Conservation (phyloP, 805 yeast genomes). For the Nakazawaea molendinolei region DNA sequence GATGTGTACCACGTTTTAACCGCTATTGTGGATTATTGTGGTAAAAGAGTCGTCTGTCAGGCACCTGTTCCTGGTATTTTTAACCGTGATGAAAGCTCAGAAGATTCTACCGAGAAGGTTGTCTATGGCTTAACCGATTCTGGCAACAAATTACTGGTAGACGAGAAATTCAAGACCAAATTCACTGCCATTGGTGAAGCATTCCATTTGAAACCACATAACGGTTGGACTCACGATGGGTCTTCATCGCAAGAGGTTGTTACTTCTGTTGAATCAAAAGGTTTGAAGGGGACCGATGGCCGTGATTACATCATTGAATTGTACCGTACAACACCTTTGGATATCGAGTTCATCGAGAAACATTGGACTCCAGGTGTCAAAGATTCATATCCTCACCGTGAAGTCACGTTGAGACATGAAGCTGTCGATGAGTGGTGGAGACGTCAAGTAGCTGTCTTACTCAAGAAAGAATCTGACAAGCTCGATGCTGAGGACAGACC, state of each 20-base stretch:
- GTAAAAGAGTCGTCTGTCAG: slow-evolving; percentile 83
- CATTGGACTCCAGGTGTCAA: slow-evolving; percentile 35
- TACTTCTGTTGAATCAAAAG: slow-evolving; percentile 77
- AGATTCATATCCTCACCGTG: slow-evolving; percentile 77
- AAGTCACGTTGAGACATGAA: slow-evolving; percentile 75
- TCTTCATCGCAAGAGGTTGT: slow-evolving; percentile 38
- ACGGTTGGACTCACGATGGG: slow-evolving; percentile 42
- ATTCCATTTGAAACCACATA: slow-evolving; percentile 72
- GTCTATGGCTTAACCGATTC: slow-evolving; percentile 73
- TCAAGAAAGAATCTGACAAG: slow-evolving; percentile 44
- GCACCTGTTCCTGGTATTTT: slow-evolving; percentile 94
- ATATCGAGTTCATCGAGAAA: slow-evolving; percentile 66
- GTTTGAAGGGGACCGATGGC: slow-evolving; percentile 78
- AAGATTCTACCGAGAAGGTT: slow-evolving; percentile 35
- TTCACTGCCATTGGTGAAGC: slow-evolving; percentile 61
- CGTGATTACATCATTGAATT: slow-evolving; percentile 81
- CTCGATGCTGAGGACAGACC: slow-evolving; percentile 20
- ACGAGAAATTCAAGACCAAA: slow-evolving; percentile 45
- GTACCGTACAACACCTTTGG: slow-evolving; percentile 79
- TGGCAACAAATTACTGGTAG: slow-evolving; percentile 39
- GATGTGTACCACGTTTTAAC: slow-evolving; percentile 72
- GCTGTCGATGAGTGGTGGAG: slow-evolving; percentile 91
- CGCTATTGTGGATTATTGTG: slow-evolving; percentile 84
- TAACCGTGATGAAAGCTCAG: slow-evolving; percentile 33
- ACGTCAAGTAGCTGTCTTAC: slow-evolving; percentile 47